Evolutionary conservation across 768 basidiomycete species (phyloP), one percentile per base, ranked within the genome.

Genomic region (Lyophyllum atratum): DNA sequence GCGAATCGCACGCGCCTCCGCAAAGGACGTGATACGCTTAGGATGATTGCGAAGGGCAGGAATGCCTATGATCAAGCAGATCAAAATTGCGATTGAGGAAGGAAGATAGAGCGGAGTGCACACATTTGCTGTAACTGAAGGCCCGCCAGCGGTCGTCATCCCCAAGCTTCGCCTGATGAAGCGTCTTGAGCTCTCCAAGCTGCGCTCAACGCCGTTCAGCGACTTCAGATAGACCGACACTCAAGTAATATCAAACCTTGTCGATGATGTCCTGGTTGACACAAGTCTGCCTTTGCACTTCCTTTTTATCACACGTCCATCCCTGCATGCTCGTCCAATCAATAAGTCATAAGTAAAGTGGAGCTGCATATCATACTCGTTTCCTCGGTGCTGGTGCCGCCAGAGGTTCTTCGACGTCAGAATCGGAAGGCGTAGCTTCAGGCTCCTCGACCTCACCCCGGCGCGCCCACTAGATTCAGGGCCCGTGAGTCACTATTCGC

Each of bases 221-320:
- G 2, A 45, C 24, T 22, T 26, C 26, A 8, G n/a, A 28, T 14
- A n/a, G 22, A 25, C 29, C 6, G 37, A 9, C 7, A 43, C 47
- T 56, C 49, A n/a, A 12, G 28, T 39, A 17, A 17, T 17, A 29
- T 14, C 66, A 24, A 59, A 85, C 90, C 79, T 90, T 90, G 64
- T 87, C 85, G 29, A 91, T 78, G 46, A 93, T 80, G 62, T 87
- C 82, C 67, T 92, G 86, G 65, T 93, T 93, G 3, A 76, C 75
- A 56, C 83, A 85, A 4, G 66, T 65, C 1, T 52, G 63, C 14
- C 58, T 62, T 55, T 65, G 69, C 1, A 56, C 64, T 25, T 74
- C 74, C 61, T 80, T 81, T 15, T 72, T 71, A 59, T 92, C 89
- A 65, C 87, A 89, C 14, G 83, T 72, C 71, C 83, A 92, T n/a